These are phyloP conservation scores for Phytopythium cucurbitacearum DNA, from an alignment of 352 stramenopile species.

Conservation along the genomic window DNA sequence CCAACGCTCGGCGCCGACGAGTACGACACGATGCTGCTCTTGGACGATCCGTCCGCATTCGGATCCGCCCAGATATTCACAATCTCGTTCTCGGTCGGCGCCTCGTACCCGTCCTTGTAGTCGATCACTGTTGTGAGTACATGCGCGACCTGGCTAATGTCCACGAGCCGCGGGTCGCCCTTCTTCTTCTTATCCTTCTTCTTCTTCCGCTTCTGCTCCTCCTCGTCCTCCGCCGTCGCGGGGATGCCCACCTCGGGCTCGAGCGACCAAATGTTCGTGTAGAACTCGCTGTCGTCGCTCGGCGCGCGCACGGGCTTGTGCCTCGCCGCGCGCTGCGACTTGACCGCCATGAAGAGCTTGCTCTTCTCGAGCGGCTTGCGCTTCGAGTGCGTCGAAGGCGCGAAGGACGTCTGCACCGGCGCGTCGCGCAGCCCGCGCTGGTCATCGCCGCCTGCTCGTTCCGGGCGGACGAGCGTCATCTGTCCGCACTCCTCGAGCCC, in stretches of 20 bases:
- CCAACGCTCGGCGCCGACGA: background rate
- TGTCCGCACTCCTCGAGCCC: background rate
- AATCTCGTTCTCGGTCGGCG: constrained; percentile 16
- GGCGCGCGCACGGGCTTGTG: constrained; percentile 24
- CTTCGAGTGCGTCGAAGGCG: constrained; percentile 14
- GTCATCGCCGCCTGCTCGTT: too few relatives aligned
- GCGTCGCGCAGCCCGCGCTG: constrained; percentile 2
- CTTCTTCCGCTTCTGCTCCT: too few relatives aligned
- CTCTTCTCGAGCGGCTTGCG: constrained; percentile 62
- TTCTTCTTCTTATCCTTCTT: too few relatives aligned
- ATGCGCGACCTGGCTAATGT: constrained; percentile 77
- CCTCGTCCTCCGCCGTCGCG: constrained; percentile 13
- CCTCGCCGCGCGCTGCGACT: constrained; percentile 21
- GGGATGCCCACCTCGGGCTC: constrained; percentile 13
- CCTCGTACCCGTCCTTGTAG: constrained; percentile 64
- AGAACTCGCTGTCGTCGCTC: constrained; percentile 69
- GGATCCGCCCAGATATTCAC: constrained; percentile 55
- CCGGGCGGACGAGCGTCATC: background rate
- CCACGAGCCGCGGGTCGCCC: constrained; percentile 33
- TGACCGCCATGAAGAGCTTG: constrained; percentile 33
- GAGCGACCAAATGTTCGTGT: constrained; percentile 74
- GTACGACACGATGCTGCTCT: constrained; percentile 1
- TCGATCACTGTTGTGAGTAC: constrained; percentile 64
- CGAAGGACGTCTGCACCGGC: constrained; percentile 11
- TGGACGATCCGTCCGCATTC: constrained; percentile 14